Conservation (phyloP, 805 yeast species). For the Metschnikowia kofuensis region DNA sequence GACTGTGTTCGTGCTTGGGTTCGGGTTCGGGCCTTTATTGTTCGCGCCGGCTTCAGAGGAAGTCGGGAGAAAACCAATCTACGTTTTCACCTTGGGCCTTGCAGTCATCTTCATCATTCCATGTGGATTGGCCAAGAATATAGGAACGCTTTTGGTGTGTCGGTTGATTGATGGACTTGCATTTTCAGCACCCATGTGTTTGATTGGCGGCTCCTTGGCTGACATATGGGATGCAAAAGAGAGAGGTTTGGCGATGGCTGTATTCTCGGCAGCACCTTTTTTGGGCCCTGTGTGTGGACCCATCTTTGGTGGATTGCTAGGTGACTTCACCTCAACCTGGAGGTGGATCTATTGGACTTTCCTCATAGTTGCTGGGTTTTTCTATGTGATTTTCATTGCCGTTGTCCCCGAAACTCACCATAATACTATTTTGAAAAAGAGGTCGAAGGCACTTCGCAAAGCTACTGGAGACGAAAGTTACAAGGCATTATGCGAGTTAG, state of each 20-base stretch:
- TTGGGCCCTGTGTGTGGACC: slow-evolving; percentile 95
- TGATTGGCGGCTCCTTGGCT: slow-evolving; percentile 77
- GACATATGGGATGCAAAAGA: slow-evolving; percentile 74
- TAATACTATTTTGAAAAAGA: slow-evolving; percentile 48
- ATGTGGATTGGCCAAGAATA: slow-evolving; percentile 75
- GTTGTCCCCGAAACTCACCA: slow-evolving; percentile 68
- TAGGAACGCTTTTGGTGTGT: slow-evolving; percentile 76
- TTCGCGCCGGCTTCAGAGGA: slow-evolving; percentile 91
- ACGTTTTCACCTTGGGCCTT: slow-evolving; percentile 71
- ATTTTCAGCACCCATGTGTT: slow-evolving; percentile 76
- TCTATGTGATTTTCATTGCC: slow-evolving; percentile 50
- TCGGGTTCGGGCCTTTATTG: slow-evolving; percentile 75
- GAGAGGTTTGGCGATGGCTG: slow-evolving; percentile 87
- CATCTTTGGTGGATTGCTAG: slow-evolving; percentile 77
- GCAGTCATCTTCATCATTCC: slow-evolving; percentile 83
- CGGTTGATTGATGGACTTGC: slow-evolving; percentile 89
- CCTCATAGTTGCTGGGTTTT: slow-evolving; percentile 50
- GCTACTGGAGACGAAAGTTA: slow-evolving; percentile 50
- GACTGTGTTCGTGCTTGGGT: slow-evolving; percentile 59
- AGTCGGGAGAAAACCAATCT: slow-evolving; percentile 82
- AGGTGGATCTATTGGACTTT: slow-evolving; percentile 69
- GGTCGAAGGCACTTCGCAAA: slow-evolving; percentile 54
- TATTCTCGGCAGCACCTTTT: slow-evolving; percentile 86
- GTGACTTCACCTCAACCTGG: slow-evolving; percentile 60
- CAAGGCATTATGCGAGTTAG: slow-evolving; percentile 47